phyloP scores from a whole-genome alignment of 139 green algal genomes.

The Ulvella scutata region DNA sequence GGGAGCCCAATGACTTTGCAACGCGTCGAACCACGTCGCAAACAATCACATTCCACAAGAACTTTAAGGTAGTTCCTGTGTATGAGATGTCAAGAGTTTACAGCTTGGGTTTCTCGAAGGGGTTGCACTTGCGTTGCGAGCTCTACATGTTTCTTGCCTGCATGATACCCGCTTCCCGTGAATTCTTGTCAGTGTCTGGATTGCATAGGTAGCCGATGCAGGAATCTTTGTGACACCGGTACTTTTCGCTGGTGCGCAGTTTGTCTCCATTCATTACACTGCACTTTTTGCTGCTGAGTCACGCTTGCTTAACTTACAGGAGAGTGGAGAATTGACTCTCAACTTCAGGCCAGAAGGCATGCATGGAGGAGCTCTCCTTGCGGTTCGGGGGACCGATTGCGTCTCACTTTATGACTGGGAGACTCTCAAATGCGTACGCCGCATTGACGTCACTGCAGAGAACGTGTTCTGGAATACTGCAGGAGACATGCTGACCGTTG shows the following conservation, averaged over 20 bases:
- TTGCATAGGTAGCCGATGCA: too few relatives aligned
- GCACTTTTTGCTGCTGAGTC: too few relatives aligned
- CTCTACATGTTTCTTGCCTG: too few relatives aligned
- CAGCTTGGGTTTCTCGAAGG: too few relatives aligned
- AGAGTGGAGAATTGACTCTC: slow-evolving; percentile 57
- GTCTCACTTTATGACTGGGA: slow-evolving; percentile 96
- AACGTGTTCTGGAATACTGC: slow-evolving; percentile 77
- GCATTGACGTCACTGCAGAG: slow-evolving; percentile 80
- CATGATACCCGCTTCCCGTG: too few relatives aligned
- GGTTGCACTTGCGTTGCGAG: too few relatives aligned
- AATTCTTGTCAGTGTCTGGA: too few relatives aligned
- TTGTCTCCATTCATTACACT: too few relatives aligned
- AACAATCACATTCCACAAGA: slow-evolving; percentile 45
- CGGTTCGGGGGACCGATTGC: slow-evolving; percentile 65
- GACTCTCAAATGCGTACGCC: slow-evolving; percentile 51
- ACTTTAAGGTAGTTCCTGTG: slow-evolving; percentile 25
- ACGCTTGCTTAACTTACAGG: too few relatives aligned
- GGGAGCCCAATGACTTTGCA: slow-evolving; percentile 79
- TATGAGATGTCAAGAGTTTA: neutral
- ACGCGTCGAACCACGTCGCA: slow-evolving; percentile 46
- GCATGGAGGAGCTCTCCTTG: slow-evolving; percentile 73
- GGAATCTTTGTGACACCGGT: too few relatives aligned
- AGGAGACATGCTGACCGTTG: slow-evolving; percentile 71
- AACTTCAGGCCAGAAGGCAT: slow-evolving; percentile 74
- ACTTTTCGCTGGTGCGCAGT: too few relatives aligned